A percentile compares a stretch with the other conserved stretches of the same genome.
Conservation (phyloP, 2,329 filamentous ascomycete species). For the Ophiostoma sp. region DNA sequence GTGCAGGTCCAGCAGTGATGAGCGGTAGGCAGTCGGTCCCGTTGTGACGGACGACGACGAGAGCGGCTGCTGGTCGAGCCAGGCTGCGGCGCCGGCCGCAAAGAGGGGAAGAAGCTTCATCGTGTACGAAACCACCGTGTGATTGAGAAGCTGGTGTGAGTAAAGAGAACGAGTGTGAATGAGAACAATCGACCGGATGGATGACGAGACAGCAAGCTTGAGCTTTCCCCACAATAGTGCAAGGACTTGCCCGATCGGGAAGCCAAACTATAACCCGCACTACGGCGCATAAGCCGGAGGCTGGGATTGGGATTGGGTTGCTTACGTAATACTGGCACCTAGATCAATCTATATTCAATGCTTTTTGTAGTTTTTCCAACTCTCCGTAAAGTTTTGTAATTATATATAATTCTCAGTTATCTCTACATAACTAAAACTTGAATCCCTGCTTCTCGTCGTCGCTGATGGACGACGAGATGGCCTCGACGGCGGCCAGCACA, state of each 20-base stretch:
- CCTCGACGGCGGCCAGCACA: slow-evolving; percentile 24
- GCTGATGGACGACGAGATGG: not conserved
- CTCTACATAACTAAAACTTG: not conserved
- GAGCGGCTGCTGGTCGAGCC: slow-evolving; percentile 9
- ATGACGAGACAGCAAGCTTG: not conserved
- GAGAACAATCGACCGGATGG: not conserved
- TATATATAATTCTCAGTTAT: not conserved
- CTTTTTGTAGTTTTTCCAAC: too few relatives aligned
- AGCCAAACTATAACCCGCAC: not conserved
- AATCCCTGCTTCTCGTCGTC: slow-evolving; percentile 15
- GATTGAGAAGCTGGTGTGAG: not conserved
- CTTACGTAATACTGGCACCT: too few relatives aligned
- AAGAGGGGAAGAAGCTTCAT: slow-evolving; percentile 10
- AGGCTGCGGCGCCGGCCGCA: not conserved
- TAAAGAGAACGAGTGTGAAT: not conserved
- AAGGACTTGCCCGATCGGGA: slow-evolving; percentile 7
- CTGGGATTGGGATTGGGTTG: too few relatives aligned
- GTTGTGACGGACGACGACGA: not conserved
- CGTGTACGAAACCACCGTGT: not conserved
- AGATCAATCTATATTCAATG: too few relatives aligned
- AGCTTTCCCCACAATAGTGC: not conserved
- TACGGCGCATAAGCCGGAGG: not conserved
- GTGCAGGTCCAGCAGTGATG: slow-evolving; percentile 64
- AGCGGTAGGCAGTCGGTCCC: slow-evolving; percentile 37
- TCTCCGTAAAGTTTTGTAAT: not conserved